phyloP scores from a whole-genome alignment of 495 filamentous ascomycete genomes.

The Penicillium salamii region DNA sequence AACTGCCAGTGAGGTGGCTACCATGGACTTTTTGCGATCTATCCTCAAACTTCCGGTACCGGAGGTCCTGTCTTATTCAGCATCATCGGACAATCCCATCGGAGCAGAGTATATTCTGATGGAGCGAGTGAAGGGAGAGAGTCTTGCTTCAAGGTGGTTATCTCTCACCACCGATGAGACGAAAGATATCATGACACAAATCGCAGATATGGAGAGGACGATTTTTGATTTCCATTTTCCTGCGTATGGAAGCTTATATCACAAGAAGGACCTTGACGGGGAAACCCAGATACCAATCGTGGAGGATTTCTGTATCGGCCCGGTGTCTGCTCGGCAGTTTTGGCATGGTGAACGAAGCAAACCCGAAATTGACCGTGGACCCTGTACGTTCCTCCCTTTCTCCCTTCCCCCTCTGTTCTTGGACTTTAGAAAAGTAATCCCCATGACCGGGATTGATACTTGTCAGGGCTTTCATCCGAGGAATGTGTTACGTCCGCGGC shows the following conservation, averaged over 20 bases:
- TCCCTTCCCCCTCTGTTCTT: neutral
- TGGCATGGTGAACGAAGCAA: conserved; percentile 36
- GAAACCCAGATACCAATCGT: conserved; percentile 23
- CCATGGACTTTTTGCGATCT: conserved; percentile 34
- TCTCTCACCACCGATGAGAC: conserved; percentile 32
- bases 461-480: conserved; percentile 27
- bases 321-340: conserved; percentile 30
- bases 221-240: conserved; percentile 34
- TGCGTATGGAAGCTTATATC: conserved; percentile 39
- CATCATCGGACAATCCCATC: conserved; percentile 25
- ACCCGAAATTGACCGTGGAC: conserved; percentile 35
- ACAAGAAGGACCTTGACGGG: conserved; percentile 25
- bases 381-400: conserved; percentile 26
- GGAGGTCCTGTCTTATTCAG: conserved; percentile 27
- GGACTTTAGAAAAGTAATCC: neutral
- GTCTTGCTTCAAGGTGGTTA: conserved; percentile 36
- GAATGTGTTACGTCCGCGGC: conserved; percentile 33
- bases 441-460: conserved; percentile 16
- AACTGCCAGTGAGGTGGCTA: conserved; percentile 46
- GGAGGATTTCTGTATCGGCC: conserved; percentile 35
- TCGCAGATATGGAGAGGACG: conserved; percentile 36
- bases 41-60: conserved; percentile 32
- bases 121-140: conserved; percentile 32
- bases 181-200: conserved; percentile 36
- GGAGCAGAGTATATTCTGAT: conserved; percentile 40